Percentiles rank a stretch among this genome's conserved stretches.
Evolutionary conservation across 192 early-diverging fungal genomes (phyloP).

Genomic region (Coemansia guatemalensis): DNA sequence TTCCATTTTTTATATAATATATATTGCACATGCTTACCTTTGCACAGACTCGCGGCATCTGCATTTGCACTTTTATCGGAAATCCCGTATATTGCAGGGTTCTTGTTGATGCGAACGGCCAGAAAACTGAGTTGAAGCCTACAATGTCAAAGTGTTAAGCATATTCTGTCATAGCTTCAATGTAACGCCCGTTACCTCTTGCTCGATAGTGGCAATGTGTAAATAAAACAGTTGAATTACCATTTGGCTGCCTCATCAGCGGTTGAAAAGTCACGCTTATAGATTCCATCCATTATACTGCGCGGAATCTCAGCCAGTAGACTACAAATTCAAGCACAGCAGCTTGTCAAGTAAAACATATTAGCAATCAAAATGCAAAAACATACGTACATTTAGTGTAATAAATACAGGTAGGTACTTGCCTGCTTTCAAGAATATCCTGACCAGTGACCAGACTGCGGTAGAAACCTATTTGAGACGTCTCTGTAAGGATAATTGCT

Average conservation of each 20-base stretch:
- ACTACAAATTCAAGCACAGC: constrained; percentile 27
- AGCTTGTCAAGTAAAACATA: too few relatives aligned
- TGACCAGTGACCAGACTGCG: constrained; percentile 58
- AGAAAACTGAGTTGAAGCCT: constrained; percentile 49
- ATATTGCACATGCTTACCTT: constrained; percentile 7
- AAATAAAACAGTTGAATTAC: constrained; percentile 6
- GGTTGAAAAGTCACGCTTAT: constrained; percentile 36
- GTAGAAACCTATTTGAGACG: constrained; percentile 43
- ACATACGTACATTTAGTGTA: background rate
- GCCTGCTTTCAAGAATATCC: constrained; percentile 67
- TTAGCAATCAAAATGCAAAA: too few relatives aligned
- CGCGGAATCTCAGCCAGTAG: constrained; percentile 59
- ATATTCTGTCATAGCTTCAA: too few relatives aligned
- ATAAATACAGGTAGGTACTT: constrained; percentile 1
- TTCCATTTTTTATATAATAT: too few relatives aligned
- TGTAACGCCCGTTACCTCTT: too few relatives aligned
- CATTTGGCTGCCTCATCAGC: constrained; percentile 21
- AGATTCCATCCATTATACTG: constrained; percentile 39
- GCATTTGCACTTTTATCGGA: background rate
- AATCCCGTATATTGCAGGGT: constrained; percentile 13
- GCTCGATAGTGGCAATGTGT: background rate
- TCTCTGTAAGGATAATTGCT: constrained; percentile 66
- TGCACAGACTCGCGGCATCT: constrained; percentile 2
- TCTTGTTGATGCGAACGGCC: constrained; percentile 17
- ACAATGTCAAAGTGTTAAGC: background rate